Percentiles rank a stretch among this genome's conserved stretches.
Evolutionary conservation across 2,329 filamentous ascomycete species (phyloP).

Genomic region (Colletotrichum siamense): DNA sequence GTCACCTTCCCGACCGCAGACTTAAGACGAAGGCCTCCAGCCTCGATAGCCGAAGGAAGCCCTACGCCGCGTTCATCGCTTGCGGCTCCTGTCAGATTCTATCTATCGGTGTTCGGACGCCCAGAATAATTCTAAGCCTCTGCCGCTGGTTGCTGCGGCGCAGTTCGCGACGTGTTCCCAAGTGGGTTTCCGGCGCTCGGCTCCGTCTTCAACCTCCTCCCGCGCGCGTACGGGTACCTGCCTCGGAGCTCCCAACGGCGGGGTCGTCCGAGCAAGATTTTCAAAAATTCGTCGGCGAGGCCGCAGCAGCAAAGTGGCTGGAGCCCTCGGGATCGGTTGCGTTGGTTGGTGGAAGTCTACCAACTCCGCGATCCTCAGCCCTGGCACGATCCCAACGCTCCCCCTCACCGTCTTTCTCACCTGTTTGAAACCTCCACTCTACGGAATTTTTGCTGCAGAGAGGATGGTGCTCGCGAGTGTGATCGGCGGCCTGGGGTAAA

Average conservation of each 20-base stretch:
- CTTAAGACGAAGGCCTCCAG: conserved; percentile 1
- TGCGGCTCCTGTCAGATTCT: not conserved
- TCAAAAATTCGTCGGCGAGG: not conserved
- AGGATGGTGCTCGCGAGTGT: not conserved
- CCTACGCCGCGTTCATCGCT: not conserved
- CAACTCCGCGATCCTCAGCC: not conserved
- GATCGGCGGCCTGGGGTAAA: conserved; percentile 9
- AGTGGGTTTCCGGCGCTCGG: not conserved
- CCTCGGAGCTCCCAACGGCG: not conserved
- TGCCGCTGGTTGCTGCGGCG: not conserved
- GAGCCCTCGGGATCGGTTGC: not conserved
- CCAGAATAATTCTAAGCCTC: no score
- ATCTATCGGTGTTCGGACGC: not conserved
- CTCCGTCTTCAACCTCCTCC: not conserved
- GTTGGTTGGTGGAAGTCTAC: conserved; percentile 1
- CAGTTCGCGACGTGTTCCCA: not conserved
- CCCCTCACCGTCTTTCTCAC: conserved; percentile 5
- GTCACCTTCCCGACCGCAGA: not conserved
- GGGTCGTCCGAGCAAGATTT: not conserved
- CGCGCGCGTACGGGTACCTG: not conserved
- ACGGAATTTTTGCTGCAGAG: not conserved
- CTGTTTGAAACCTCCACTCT: conserved; percentile 2
- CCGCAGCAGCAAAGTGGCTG: conserved; percentile 4
- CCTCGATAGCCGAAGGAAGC: not conserved
- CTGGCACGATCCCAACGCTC: not conserved